Conservation (phyloP, 164 flowering plant genomes). For the Macadamia integrifolia region DNA sequence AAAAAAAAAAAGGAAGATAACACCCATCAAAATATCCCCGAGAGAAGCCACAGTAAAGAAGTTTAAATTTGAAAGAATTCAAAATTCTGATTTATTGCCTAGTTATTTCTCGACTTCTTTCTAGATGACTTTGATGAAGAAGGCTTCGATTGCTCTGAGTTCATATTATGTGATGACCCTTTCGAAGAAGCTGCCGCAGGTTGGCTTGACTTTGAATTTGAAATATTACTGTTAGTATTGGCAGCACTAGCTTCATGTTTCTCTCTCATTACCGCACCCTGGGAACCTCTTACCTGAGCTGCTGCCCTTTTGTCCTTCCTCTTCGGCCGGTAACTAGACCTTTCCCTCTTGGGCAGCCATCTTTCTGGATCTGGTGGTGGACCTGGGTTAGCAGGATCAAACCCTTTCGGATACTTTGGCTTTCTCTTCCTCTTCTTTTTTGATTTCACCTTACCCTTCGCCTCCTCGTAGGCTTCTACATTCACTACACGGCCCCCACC, state of each 20-base stretch:
- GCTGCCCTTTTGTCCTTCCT: slow-evolving; percentile 94
- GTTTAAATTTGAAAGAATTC: background rate
- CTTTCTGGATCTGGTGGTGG: slow-evolving; percentile 98
- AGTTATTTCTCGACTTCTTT: slow-evolving; percentile 73
- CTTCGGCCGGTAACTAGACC: slow-evolving; percentile 89
- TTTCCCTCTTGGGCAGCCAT: slow-evolving; percentile 93
- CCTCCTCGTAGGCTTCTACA: slow-evolving; percentile 44
- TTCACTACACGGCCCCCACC: slow-evolving; percentile 16
- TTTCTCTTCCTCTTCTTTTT: slow-evolving; percentile 96
- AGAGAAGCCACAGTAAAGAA: background rate
- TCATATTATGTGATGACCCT: slow-evolving; percentile 28
- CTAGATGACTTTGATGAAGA: slow-evolving; percentile 53
- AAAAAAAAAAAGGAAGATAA: too few species aligned
- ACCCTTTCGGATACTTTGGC: slow-evolving; percentile 92
- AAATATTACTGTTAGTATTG: slow-evolving; percentile 16
- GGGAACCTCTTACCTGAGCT: slow-evolving; percentile 91
- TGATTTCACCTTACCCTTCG: slow-evolving; percentile 50
- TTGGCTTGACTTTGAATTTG: slow-evolving; percentile 46
- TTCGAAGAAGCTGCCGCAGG: slow-evolving; percentile 35
- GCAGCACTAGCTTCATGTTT: slow-evolving; percentile 43
- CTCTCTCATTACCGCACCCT: slow-evolving; percentile 84
- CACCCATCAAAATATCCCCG: too few species aligned
- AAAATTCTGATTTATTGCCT: background rate
- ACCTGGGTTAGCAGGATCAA: slow-evolving; percentile 91
- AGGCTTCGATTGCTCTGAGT: slow-evolving; percentile 43